Conservation (phyloP, 2,329 filamentous ascomycete genomes). For the Penicillium sclerotigenum region DNA sequence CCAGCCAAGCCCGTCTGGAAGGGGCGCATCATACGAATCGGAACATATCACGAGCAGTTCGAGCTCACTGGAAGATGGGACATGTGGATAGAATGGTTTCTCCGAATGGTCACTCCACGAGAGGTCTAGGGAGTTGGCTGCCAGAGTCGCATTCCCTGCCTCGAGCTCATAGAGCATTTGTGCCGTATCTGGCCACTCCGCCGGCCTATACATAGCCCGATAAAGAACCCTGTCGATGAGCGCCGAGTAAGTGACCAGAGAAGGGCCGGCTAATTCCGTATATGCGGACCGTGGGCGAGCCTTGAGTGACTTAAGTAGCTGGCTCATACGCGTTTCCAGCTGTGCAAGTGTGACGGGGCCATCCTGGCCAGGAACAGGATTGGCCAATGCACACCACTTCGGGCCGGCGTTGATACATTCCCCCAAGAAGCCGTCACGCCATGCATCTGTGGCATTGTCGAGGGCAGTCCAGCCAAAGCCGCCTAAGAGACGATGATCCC, state of each 20-base stretch:
- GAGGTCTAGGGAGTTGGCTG: slow-evolving; percentile 8
- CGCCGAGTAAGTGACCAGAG: slow-evolving; percentile 14
- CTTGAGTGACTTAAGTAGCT: slow-evolving; percentile 8
- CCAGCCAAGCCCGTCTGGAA: slow-evolving; percentile 15
- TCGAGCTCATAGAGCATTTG: slow-evolving; percentile 16
- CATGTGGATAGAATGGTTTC: background rate
- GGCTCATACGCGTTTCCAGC: slow-evolving; percentile 10
- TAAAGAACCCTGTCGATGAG: slow-evolving; percentile 11
- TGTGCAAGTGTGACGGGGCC: slow-evolving; percentile 5
- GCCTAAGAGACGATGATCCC: slow-evolving; percentile 12
- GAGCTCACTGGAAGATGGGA: slow-evolving; percentile 4
- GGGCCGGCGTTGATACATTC: slow-evolving; percentile 17
- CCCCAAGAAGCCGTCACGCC: slow-evolving; percentile 16
- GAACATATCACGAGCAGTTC: slow-evolving; percentile 13
- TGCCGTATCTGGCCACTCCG: slow-evolving; percentile 7
- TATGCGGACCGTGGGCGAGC: slow-evolving; percentile 14
- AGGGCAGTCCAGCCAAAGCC: slow-evolving; percentile 18
- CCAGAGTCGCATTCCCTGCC: slow-evolving; percentile 12
- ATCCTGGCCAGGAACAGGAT: background rate
- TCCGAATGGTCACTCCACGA: slow-evolving; percentile 9
- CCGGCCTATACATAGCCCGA: slow-evolving; percentile 12
- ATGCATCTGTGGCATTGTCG: slow-evolving; percentile 16
- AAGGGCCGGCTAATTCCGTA: slow-evolving; percentile 11
- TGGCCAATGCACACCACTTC: slow-evolving; percentile 14
- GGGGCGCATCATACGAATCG: slow-evolving; percentile 15